A percentile compares a stretch with the other conserved stretches of the same genome.
Conservation (phyloP, 2,329 filamentous ascomycete genomes). For the Tolypocladium capitatum region DNA sequence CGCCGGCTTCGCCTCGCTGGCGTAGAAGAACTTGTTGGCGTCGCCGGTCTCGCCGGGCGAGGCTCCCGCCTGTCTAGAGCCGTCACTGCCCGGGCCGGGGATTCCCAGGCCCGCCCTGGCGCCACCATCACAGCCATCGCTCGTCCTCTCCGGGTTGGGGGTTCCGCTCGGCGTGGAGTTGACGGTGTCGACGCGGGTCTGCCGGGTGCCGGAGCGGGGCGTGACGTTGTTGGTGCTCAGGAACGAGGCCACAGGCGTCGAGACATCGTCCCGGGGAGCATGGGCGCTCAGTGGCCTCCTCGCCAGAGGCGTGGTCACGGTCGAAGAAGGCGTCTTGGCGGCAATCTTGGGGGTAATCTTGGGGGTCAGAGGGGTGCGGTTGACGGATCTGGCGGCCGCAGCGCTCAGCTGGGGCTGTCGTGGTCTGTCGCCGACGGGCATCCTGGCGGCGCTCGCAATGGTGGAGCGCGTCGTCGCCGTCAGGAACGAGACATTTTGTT, state of each 20-base stretch:
- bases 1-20: slow-evolving; percentile 54
- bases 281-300: slow-evolving; percentile 16
- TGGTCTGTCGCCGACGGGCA: slow-evolving; percentile 41
- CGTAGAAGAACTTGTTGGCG: slow-evolving; percentile 73
- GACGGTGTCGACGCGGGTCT: slow-evolving; percentile 55
- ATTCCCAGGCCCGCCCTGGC: slow-evolving; percentile 16
- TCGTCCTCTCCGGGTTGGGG: slow-evolving; percentile 31
- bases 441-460: slow-evolving; percentile 12
- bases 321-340: slow-evolving; percentile 23
- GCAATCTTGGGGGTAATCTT: slow-evolving; percentile 49
- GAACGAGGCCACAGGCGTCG: slow-evolving; percentile 39
- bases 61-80: slow-evolving; percentile 12
- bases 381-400: slow-evolving; percentile 40
- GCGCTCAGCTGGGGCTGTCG: slow-evolving; percentile 58
- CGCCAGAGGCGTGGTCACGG: slow-evolving; percentile 25
- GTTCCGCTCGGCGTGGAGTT: slow-evolving; percentile 53
- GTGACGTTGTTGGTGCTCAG: slow-evolving; percentile 55
- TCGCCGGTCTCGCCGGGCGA: slow-evolving; percentile 13
- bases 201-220: slow-evolving; percentile 63
- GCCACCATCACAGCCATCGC: slow-evolving; percentile 28
- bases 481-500: slow-evolving; percentile 12
- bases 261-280: slow-evolving; percentile 31
- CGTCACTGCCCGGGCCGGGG: slow-evolving; percentile 18
- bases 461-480: slow-evolving; percentile 14
- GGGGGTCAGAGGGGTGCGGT: slow-evolving; percentile 36